Percentiles rank a stretch among this genome's conserved stretches.
Evolutionary conservation across 1,284 basidiomycete genomes (phyloP).

Genomic region (Papiliotrema laurentii): DNA sequence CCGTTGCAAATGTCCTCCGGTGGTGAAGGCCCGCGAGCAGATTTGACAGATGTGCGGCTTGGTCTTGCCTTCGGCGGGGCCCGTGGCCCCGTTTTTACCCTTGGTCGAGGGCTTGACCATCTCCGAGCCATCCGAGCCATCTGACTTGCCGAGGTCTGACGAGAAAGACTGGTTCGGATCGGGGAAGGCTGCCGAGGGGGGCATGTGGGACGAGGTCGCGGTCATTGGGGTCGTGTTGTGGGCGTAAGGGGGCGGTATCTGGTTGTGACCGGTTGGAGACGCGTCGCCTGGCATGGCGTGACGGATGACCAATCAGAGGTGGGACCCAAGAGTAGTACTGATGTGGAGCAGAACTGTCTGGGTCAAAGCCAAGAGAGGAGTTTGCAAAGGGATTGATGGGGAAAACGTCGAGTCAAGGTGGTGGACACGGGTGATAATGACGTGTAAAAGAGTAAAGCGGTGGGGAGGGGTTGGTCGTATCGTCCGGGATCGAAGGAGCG

Average conservation of each 20-base stretch:
- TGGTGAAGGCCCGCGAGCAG: slow-evolving; percentile 42
- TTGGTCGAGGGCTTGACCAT: slow-evolving; percentile 16
- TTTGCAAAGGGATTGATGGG: too few species aligned
- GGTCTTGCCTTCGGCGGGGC: slow-evolving; percentile 43
- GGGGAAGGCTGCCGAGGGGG: not conserved
- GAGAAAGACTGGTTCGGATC: slow-evolving; percentile 7
- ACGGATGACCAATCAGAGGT: too few species aligned
- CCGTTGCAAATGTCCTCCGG: slow-evolving; percentile 44
- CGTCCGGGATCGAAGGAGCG: too few species aligned
- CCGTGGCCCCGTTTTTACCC: slow-evolving; percentile 44
- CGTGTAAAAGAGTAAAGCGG: too few species aligned
- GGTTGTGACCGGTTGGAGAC: not conserved
- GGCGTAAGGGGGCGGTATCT: not conserved
- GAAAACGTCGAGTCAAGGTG: too few species aligned
- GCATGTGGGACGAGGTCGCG: not conserved
- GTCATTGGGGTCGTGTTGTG: not conserved
- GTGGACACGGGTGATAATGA: too few species aligned
- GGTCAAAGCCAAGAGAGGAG: too few species aligned
- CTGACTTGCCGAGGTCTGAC: slow-evolving; percentile 1
- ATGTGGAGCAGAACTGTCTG: too few species aligned
- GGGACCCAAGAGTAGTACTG: too few species aligned
- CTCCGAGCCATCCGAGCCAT: not conserved
- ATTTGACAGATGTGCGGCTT: slow-evolving; percentile 45
- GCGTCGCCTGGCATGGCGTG: not conserved
- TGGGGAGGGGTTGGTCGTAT: too few species aligned